phyloP scores from a whole-genome alignment of 768 basidiomycete genomes.

The Phlegmacium glaucopus region DNA sequence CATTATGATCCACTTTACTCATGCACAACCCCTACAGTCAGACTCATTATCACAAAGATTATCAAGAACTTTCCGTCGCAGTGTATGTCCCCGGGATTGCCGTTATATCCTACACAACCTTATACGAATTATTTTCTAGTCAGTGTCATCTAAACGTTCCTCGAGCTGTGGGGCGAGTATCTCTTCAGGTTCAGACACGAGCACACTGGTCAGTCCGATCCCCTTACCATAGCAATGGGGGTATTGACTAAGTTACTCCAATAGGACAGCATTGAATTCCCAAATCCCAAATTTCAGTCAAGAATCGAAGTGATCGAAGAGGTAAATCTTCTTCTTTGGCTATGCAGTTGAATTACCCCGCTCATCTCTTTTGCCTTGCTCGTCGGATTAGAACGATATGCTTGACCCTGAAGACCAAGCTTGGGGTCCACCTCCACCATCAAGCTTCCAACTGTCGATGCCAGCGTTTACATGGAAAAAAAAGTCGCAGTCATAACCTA shows the following conservation, averaged over 20 bases:
- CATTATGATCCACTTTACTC: not conserved
- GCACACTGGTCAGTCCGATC: conserved; percentile 26
- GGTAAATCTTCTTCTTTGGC: not conserved
- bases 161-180: conserved; percentile 23
- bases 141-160: conserved; percentile 11
- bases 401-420: conserved; percentile 38
- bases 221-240: too few species aligned
- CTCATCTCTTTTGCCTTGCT: not conserved
- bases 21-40: too few species aligned
- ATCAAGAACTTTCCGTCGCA: not conserved
- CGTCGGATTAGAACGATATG: conserved; percentile 22
- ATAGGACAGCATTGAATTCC: conserved; percentile 15
- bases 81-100: conserved; percentile 9
- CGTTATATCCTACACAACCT: conserved; percentile 10
- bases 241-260: too few species aligned
- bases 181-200: conserved; percentile 20
- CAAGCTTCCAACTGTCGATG: conserved; percentile 15
- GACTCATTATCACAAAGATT: not conserved
- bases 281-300: not conserved
- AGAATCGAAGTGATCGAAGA: too few species aligned
- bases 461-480: conserved; percentile 20
- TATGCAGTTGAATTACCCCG: too few species aligned
- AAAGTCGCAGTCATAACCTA: conserved; percentile 1
- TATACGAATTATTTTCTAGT: conserved; percentile 5
- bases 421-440: conserved; percentile 30